These are phyloP conservation scores for Lecanicillium sp. DNA, from an alignment of 2,329 filamentous ascomycete genomes.

Conservation along the genomic window DNA sequence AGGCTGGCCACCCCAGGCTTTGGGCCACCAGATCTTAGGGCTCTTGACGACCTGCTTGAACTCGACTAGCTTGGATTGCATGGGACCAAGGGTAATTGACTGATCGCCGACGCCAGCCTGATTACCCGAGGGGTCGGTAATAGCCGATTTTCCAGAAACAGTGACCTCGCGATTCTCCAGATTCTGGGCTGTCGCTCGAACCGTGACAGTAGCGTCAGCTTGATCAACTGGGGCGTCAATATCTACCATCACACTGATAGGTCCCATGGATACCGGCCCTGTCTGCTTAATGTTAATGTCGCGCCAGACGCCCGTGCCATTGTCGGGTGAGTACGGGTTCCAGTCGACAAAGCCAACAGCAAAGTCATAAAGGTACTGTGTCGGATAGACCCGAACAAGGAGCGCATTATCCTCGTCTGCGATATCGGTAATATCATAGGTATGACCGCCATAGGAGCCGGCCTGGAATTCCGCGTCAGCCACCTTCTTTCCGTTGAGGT, in stretches of 20 bases:
- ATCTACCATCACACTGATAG: conserved; percentile 37
- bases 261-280: conserved; percentile 37
- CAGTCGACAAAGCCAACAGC: conserved; percentile 54
- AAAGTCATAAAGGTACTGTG: conserved; percentile 51
- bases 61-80: conserved; percentile 28
- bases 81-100: conserved; percentile 27
- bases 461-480: conserved; percentile 39
- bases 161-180: conserved; percentile 30
- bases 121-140: conserved; percentile 25
- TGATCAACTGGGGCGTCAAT: conserved; percentile 19
- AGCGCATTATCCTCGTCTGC: conserved; percentile 38
- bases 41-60: conserved; percentile 26
- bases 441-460: conserved; percentile 49
- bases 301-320: conserved; percentile 57
- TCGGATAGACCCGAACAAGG: conserved; percentile 46
- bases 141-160: conserved; percentile 24
- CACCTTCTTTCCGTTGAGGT: conserved; percentile 46
- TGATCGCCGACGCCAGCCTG: conserved; percentile 19
- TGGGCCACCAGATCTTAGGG: conserved; percentile 55
- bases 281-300: conserved; percentile 48
- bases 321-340: conserved; percentile 55
- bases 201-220: conserved; percentile 22
- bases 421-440: conserved; percentile 45
- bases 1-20: conserved; percentile 49
- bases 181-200: conserved; percentile 31